Conservation (phyloP, 768 basidiomycete genomes). For the Leccinum olivaceopallidum region DNA sequence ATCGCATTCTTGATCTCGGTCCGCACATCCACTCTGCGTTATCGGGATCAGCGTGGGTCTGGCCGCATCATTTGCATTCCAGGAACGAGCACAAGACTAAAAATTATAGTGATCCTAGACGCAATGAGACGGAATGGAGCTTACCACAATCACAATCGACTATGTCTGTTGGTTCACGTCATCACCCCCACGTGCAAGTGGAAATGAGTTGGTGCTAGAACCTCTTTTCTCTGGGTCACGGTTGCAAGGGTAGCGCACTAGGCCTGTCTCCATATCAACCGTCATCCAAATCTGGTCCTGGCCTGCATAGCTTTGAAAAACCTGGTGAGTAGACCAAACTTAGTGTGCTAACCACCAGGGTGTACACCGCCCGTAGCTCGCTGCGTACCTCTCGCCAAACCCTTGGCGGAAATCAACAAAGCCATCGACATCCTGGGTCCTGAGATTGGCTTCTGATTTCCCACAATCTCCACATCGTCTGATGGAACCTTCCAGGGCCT, state of each 20-base stretch:
- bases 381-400: neutral
- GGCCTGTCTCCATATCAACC: too few species aligned
- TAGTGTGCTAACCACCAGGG: neutral
- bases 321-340: neutral
- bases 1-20: neutral
- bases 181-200: neutral
- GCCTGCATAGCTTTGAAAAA: neutral
- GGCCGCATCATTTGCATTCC: neutral
- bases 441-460: neutral
- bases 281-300: too few species aligned
- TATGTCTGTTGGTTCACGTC: neutral
- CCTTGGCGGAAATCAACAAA: neutral
- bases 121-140: neutral
- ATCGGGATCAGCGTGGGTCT: neutral
- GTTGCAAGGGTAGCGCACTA: too few species aligned
- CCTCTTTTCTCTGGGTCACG: too few species aligned
- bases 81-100: neutral
- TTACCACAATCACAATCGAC: neutral
- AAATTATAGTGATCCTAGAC: neutral
- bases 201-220: too few species aligned
- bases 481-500: neutral
- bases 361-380: neutral
- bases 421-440: neutral
- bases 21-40: neutral
- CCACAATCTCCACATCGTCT: neutral